Base-by-base conservation (phyloP, 1,139 yeast species). In the Lodderomyces parapsilosis region DNA sequence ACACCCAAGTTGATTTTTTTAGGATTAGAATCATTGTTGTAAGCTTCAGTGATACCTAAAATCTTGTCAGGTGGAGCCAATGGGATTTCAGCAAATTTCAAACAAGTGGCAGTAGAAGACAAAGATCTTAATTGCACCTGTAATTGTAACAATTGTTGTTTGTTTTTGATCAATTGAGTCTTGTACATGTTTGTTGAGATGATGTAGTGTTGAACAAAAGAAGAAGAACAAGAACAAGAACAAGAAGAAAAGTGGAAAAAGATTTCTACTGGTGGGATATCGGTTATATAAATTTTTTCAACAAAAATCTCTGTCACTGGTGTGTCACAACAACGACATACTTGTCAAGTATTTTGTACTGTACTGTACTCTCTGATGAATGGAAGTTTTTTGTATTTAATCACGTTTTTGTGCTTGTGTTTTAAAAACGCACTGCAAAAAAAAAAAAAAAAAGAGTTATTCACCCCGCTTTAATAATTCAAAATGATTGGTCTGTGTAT, bases 51-150 rank as follows among this genome's bases (percentile, higher is more conserved):
- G 44, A 84, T 73, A 34, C 91, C 91, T 56, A 85, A 69, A 49
- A 85, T 83, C 56, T 83, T 82, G 64, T 85, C 93, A 23, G 90
- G 83, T 38, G 87, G 86, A 23, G 87, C 87, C 59, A 77, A 77
- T 43, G 80, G 78, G 49, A 74, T 71, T 20, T 71, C 72, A 47
- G 59, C 62, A 76, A 76, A 72, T 34, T 49, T 45, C 19, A 31
- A 36, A 23, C 46, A 44, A 17, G 20, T 36, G 25, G 40, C 27
- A 18, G 47, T 33, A 13, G 45, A 38, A 19, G 54, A 46, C 11
- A 50, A 46, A n/a, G 20, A 42, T 43, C 44, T 50, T 8, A 48
- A 20, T 41, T 15, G 42, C 28, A 30, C 25, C 24, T 27, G 43
- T 18, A 17, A 43, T 36, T 36, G 49, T 20, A 34, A 34, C 23